Evolutionary conservation across 345 rosid genomes (phyloP).

Genomic region (Linum tenue): DNA sequence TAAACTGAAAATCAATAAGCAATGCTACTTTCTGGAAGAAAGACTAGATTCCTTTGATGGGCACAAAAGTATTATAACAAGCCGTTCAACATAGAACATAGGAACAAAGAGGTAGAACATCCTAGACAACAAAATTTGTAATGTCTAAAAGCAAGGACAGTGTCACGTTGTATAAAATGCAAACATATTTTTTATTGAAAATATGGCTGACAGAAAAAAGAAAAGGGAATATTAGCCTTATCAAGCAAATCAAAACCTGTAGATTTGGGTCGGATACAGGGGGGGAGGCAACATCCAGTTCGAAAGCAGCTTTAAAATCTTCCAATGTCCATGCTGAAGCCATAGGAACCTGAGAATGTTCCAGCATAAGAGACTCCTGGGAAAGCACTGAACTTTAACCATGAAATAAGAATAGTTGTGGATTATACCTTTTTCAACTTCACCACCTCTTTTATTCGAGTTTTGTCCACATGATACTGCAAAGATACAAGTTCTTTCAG

Average conservation of each 20-base stretch:
- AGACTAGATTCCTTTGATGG: too few relatives aligned
- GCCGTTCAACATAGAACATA: not conserved
- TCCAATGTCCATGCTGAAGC: slow-evolving; percentile 59
- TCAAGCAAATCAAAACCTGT: slow-evolving; percentile 33
- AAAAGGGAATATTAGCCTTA: not conserved
- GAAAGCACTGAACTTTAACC: slow-evolving; percentile 8
- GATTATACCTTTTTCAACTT: slow-evolving; percentile 60
- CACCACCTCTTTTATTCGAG: slow-evolving; percentile 60
- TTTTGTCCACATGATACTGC: slow-evolving; percentile 78
- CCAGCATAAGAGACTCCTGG: slow-evolving; percentile 20
- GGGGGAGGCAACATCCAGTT: slow-evolving; percentile 38
- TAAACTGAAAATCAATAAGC: too few relatives aligned
- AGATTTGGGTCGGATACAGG: slow-evolving; percentile 53
- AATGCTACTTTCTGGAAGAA: too few relatives aligned
- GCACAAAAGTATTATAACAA: too few relatives aligned
- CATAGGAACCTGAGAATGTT: slow-evolving; percentile 42
- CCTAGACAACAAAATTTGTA: not conserved
- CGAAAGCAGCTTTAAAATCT: slow-evolving; percentile 59
- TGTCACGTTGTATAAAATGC: not conserved
- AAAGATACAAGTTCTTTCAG: slow-evolving; percentile 7
- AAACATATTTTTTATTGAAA: not conserved
- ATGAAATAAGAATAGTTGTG: not conserved
- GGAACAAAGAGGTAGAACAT: not conserved
- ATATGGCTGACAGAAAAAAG: not conserved
- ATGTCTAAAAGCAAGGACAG: not conserved